Conservation (phyloP, 1,284 basidiomycete genomes). For the Pseudozyma pruni region DNA sequence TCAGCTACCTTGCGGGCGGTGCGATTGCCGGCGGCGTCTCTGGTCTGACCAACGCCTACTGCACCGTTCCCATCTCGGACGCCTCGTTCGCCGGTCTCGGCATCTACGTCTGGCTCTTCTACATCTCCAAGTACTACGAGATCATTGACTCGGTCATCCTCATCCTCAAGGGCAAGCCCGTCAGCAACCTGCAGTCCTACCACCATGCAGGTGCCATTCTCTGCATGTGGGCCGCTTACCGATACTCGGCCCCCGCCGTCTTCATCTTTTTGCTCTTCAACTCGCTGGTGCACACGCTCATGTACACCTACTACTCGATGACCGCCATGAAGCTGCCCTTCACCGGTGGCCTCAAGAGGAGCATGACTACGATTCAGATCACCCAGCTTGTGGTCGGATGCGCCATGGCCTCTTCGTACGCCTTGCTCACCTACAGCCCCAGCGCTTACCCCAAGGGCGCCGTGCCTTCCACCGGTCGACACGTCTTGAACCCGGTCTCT, state of each 20-base stretch:
- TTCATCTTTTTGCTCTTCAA: conserved; percentile 55
- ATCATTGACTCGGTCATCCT: conserved; percentile 67
- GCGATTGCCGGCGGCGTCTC: conserved; percentile 26
- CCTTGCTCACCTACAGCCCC: conserved; percentile 44
- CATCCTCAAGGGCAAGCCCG: conserved; percentile 67
- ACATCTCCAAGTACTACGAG: conserved; percentile 68
- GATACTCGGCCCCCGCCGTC: conserved; percentile 56
- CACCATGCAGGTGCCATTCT: conserved; percentile 63
- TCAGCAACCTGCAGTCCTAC: conserved; percentile 58
- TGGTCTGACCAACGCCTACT: conserved; percentile 64
- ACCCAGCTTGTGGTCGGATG: conserved; percentile 58
- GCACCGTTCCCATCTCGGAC: conserved; percentile 63
- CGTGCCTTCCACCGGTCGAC: conserved; percentile 36
- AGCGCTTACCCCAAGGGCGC: conserved; percentile 35
- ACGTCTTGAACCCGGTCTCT: conserved; percentile 27
- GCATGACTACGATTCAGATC: conserved; percentile 62
- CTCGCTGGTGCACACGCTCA: conserved; percentile 49
- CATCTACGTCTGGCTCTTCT: conserved; percentile 64
- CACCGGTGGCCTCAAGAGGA: conserved; percentile 63
- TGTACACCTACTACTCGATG: conserved; percentile 66
- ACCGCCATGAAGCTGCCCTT: conserved; percentile 63
- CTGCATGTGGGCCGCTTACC: conserved; percentile 66
- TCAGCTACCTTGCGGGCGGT: conserved; percentile 36
- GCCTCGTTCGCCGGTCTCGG: conserved; percentile 56
- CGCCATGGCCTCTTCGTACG: conserved; percentile 39